Evolutionary conservation across 1,284 basidiomycete species (phyloP).

Genomic region (Tilletia caries): DNA sequence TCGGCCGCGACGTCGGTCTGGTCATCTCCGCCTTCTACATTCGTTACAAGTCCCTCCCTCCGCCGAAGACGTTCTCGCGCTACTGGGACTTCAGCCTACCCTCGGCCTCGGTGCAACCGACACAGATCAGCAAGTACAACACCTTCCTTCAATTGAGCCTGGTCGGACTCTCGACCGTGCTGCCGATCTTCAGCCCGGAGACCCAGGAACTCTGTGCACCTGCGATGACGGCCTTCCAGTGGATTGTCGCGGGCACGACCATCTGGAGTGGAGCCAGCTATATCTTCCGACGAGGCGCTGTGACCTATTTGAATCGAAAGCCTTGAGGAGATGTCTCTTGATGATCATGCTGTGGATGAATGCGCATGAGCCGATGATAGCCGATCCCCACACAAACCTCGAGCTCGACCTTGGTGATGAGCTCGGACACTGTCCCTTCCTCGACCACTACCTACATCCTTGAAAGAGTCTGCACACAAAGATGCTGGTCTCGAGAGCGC

Average conservation of each 20-base stretch:
- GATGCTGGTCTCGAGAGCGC: neutral
- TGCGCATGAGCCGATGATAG: neutral
- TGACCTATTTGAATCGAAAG: slow-evolving; percentile 55
- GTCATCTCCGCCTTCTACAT: slow-evolving; percentile 90
- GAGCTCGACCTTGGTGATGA: neutral
- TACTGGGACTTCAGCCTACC: slow-evolving; percentile 96
- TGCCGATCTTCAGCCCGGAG: slow-evolving; percentile 66
- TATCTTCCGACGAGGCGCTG: slow-evolving; percentile 69
- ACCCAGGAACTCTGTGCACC: slow-evolving; percentile 21
- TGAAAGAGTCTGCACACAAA: too few species aligned
- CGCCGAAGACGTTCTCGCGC: slow-evolving; percentile 81
- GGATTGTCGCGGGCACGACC: slow-evolving; percentile 80
- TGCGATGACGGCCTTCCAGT: slow-evolving; percentile 60
- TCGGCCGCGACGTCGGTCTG: slow-evolving; percentile 83
- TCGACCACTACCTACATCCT: too few species aligned
- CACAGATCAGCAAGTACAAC: slow-evolving; percentile 65
- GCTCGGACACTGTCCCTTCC: neutral
- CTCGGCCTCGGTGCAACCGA: slow-evolving; percentile 87
- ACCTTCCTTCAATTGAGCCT: slow-evolving; percentile 85
- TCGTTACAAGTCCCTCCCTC: slow-evolving; percentile 80
- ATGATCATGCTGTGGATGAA: neutral
- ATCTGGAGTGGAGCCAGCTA: slow-evolving; percentile 90
- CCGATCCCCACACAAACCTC: neutral
- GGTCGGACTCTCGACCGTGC: slow-evolving; percentile 82
- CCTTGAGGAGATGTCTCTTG: neutral